phyloP scores from a whole-genome alignment of 305 asterid genomes.

The Ilex paraguariensis region DNA sequence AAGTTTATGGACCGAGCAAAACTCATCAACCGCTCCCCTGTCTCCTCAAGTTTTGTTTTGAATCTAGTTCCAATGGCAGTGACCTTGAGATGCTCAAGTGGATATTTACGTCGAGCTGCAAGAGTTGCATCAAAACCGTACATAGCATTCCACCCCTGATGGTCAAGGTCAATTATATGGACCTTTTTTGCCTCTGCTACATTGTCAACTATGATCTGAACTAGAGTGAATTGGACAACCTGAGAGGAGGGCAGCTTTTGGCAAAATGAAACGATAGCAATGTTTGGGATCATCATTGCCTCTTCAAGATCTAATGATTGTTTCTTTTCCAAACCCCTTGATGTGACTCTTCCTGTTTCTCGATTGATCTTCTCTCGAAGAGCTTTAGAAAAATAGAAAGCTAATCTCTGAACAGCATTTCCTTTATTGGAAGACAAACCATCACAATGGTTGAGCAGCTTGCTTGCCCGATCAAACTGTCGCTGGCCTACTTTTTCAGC shows the following conservation, averaged over 20 bases:
- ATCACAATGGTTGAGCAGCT: constrained; percentile 20
- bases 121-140: constrained; percentile 11
- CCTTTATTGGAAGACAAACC: not conserved
- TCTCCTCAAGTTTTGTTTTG: constrained; percentile 20
- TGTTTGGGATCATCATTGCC: constrained; percentile 12
- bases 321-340: not conserved
- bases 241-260: constrained; percentile 38
- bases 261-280: constrained; percentile 26
- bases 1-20: constrained; percentile 27
- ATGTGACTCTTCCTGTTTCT: not conserved
- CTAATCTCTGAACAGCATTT: constrained; percentile 9
- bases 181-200: constrained; percentile 32
- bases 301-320: constrained; percentile 12
- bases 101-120: constrained; percentile 8
- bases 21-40: constrained; percentile 26
- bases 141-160: constrained; percentile 32
- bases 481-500: constrained; percentile 36
- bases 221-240: constrained; percentile 36
- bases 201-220: constrained; percentile 45
- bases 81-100: constrained; percentile 30
- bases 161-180: constrained; percentile 39
- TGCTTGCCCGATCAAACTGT: constrained; percentile 31
- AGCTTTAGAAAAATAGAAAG: constrained; percentile 11
- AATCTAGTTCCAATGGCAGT: constrained; percentile 32
- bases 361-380: constrained; percentile 9